Conservation (phyloP, 2,329 filamentous ascomycete genomes). For the Allantophomopsis cytisporea region DNA sequence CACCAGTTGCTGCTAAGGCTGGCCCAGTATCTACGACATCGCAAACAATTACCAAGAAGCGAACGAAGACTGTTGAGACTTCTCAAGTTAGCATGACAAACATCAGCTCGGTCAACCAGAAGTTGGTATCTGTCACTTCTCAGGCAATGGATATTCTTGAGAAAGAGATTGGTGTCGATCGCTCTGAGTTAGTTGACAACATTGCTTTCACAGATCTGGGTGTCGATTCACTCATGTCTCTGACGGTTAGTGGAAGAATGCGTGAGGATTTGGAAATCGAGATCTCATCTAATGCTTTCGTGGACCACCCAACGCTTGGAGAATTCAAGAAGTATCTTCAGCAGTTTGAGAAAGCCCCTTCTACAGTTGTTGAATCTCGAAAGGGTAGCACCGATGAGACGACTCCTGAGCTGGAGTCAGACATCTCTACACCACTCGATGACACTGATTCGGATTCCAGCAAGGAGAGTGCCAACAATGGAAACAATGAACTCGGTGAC, state of each 20-base stretch:
- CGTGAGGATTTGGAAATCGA: conserved; percentile 43
- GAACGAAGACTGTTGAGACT: conserved; percentile 20
- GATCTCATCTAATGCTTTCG: conserved; percentile 35
- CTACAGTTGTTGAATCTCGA: not conserved
- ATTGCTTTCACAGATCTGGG: conserved; percentile 42
- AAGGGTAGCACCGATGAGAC: conserved; percentile 3
- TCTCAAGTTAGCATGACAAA: conserved; percentile 28
- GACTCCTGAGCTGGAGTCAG: conserved; percentile 29
- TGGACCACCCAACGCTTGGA: conserved; percentile 38
- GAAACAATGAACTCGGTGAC: conserved; percentile 28
- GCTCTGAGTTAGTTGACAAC: conserved; percentile 40
- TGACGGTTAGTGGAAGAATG: conserved; percentile 41
- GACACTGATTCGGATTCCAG: conserved; percentile 34
- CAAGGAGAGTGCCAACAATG: conserved; percentile 18
- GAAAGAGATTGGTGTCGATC: conserved; percentile 38
- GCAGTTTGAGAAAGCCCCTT: conserved; percentile 19
- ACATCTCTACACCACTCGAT: conserved; percentile 38
- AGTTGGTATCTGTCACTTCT: conserved; percentile 28
- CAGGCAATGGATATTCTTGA: conserved; percentile 39
- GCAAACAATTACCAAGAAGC: conserved; percentile 23
- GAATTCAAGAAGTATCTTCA: conserved; percentile 32
- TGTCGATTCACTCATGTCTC: conserved; percentile 46
- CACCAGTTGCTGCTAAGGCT: conserved; percentile 15
- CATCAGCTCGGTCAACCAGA: conserved; percentile 27
- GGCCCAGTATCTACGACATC: conserved; percentile 15